Base-by-base conservation (phyloP, 257 asterid genomes). In the Catharanthus roseus region DNA sequence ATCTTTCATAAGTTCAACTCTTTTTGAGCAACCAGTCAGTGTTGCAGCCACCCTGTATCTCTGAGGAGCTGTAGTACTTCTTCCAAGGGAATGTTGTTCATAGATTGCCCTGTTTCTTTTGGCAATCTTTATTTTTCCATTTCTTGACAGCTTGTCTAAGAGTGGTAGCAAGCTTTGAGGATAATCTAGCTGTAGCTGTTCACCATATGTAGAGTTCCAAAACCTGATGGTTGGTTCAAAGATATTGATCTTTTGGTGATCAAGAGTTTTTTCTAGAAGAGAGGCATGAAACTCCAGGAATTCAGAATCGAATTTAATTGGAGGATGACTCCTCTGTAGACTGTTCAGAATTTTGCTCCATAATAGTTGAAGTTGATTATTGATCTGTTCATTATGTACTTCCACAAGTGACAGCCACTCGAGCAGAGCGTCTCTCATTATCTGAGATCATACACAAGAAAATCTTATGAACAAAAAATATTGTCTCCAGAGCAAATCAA, bases 121-220 rank as follows among this genome's bases (percentile, higher is more conserved):
- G 77, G 83, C 71, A 64, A 91, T 74, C 70, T 79, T 84, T 70
- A 91, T 58, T 71, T 80, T 89, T 39, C 89, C 89, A 4, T 77
- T 82, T 76, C 88, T 83, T 70, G 87, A 81, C 41, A 87, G 90
- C 81, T 85, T 91, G 84, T 91, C 91, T 69, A 91, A 66, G 44
- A 85, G 55, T 21, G 91, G 86, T 63, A 85, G 81, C 53, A 89
- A 72, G 78, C 21, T 82, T 73, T 77, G 79, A n/a, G 97, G 97
- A 74, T 86, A 87, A 42, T 89, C 91, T 70, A 87, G 66, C 68
- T 72, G 86, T 72, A 56, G 71, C 81, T 80, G 90, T 55, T 77
- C 64, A 26, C 91, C 90, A 23, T 83, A 91, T 2, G 89, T 87
- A 57, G 93, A 84, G 74, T 91, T 89, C 97, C 97, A 89, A 76